phyloP scores from a whole-genome alignment of 2,329 filamentous ascomycete species.

The Iodosphaeria phyllophila region DNA sequence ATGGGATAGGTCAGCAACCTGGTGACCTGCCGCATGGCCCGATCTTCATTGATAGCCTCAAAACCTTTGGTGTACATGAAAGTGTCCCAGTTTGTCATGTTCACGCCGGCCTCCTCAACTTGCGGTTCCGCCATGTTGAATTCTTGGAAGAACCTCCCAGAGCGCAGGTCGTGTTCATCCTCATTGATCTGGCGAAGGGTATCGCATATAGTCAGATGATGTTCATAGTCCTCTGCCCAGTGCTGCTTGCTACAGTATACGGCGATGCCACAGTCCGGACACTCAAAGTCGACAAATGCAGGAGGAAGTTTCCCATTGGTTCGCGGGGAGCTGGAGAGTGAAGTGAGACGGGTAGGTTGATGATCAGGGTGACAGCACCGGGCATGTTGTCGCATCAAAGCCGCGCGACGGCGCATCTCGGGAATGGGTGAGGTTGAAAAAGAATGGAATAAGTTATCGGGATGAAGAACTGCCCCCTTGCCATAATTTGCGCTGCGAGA shows the following conservation, averaged over 20 bases:
- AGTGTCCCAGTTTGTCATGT: constrained; percentile 98
- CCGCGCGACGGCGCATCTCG: constrained; percentile 71
- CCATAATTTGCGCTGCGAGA: constrained; percentile 5
- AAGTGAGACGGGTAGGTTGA: constrained; percentile 50
- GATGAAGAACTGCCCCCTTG: constrained; percentile 26
- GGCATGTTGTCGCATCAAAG: constrained; percentile 83
- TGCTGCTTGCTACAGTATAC: constrained; percentile 89
- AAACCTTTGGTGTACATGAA: constrained; percentile 87
- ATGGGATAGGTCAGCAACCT: constrained; percentile 84
- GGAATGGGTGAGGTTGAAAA: constrained; percentile 79
- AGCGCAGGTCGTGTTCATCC: constrained; percentile 87
- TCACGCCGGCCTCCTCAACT: constrained; percentile 81
- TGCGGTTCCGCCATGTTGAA: constrained; percentile 81
- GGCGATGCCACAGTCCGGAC: constrained; percentile 86
- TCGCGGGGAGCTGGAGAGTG: constrained; percentile 34
- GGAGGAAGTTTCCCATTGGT: constrained; percentile 31
- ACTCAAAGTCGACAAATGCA: constrained; percentile 80
- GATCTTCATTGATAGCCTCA: constrained; percentile 75
- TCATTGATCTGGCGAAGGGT: constrained; percentile 86
- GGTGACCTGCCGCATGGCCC: constrained; percentile 83
- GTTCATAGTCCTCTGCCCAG: constrained; percentile 91
- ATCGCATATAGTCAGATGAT: constrained; percentile 83
- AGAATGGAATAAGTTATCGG: constrained; percentile 82
- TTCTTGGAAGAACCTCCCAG: constrained; percentile 81
- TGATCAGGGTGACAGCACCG: constrained; percentile 87